Conservation (phyloP, 306 rosid genomes). For the Rubus parviflorus region DNA sequence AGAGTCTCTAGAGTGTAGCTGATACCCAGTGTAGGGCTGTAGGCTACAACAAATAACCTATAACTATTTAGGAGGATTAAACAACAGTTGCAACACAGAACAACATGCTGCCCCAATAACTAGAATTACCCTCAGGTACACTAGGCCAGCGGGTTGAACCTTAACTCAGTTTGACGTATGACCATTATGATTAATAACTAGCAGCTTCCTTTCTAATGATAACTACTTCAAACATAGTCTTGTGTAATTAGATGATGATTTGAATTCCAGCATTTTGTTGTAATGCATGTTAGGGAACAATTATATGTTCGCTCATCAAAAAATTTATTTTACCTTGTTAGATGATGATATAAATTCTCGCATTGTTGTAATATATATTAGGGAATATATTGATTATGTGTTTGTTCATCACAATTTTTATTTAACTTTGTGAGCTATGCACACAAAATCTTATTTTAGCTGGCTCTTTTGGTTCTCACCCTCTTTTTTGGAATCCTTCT, state of each 20-base stretch:
- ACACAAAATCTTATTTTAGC: neutral
- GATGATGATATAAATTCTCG: neutral
- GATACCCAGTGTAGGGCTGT: no score
- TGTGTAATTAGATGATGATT: neutral
- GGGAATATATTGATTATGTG: neutral
- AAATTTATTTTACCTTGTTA: neutral
- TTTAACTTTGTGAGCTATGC: neutral
- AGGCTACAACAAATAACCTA: neutral
- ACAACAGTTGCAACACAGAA: neutral
- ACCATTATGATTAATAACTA: neutral
- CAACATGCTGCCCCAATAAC: neutral
- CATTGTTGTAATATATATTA: neutral
- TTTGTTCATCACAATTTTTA: neutral
- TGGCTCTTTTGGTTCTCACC: slow-evolving; percentile 16
- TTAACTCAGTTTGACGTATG: neutral
- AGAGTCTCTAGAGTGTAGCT: neutral
- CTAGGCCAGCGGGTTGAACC: no score
- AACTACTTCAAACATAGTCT: neutral
- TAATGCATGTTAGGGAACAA: neutral
- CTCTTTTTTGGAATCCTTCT: slow-evolving; percentile 1
- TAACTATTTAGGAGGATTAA: neutral
- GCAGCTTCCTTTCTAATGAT: neutral
- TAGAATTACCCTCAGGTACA: neutral
- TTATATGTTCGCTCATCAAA: neutral
- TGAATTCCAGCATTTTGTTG: neutral